Evolutionary conservation across 768 basidiomycete species (phyloP).

Genomic region (Tricholoma sp.): DNA sequence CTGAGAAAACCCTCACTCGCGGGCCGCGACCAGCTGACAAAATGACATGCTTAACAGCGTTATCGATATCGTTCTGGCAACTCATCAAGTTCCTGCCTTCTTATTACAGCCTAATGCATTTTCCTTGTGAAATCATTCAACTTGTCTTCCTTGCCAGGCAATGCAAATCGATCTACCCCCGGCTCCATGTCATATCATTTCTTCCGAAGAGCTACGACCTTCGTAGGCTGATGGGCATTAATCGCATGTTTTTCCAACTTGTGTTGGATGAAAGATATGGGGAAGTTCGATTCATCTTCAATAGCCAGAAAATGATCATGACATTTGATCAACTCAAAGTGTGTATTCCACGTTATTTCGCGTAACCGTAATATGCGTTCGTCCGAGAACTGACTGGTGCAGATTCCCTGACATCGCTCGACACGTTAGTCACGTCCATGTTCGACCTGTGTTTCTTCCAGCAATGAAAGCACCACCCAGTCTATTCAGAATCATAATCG

Average conservation of each 20-base stretch:
- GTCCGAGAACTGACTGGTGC: background rate
- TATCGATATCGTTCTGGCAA: too few species aligned
- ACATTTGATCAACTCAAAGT: slow-evolving; percentile 18
- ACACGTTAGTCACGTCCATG: slow-evolving; percentile 20
- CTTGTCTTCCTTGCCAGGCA: background rate
- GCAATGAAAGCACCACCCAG: slow-evolving; percentile 9
- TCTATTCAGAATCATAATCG: slow-evolving; percentile 6
- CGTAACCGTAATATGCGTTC: background rate
- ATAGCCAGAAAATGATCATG: slow-evolving; percentile 15
- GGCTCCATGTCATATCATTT: background rate
- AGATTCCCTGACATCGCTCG: slow-evolving; percentile 13
- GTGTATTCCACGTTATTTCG: background rate
- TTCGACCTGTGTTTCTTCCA: slow-evolving; percentile 23
- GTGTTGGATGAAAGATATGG: slow-evolving; percentile 24
- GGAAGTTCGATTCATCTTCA: slow-evolving; percentile 22
- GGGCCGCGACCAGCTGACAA: too few species aligned
- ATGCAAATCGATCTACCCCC: background rate
- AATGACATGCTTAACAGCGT: too few species aligned
- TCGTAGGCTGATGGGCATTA: slow-evolving; percentile 24
- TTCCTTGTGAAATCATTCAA: too few species aligned
- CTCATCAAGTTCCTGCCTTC: too few species aligned
- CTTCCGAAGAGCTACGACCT: slow-evolving; percentile 1
- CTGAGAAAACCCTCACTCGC: too few species aligned
- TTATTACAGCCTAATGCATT: too few species aligned
- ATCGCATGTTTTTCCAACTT: slow-evolving; percentile 23